These are phyloP conservation scores for Alternaria conjuncta DNA, from an alignment of 2,329 filamentous ascomycete species.

Conservation along the genomic window DNA sequence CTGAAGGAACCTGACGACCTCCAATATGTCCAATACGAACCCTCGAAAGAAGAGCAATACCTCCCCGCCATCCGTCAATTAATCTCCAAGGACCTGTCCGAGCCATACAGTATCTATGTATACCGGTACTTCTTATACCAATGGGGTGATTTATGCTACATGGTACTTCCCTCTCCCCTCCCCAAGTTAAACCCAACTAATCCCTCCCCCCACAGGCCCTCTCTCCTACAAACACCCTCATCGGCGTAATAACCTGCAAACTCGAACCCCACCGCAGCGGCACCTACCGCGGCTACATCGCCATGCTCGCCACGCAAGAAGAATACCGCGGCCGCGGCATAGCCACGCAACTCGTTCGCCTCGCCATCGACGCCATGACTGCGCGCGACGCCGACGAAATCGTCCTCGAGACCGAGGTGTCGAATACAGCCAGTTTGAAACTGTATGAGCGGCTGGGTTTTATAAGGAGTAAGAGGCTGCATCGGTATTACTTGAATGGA, in stretches of 20 bases:
- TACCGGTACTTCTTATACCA: constrained; percentile 98
- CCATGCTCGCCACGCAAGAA: constrained; percentile 93
- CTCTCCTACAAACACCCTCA: constrained; percentile 61
- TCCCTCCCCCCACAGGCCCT: constrained; percentile 38
- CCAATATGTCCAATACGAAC: constrained; percentile 66
- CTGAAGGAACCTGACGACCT: constrained; percentile 46
- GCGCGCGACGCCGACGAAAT: constrained; percentile 87
- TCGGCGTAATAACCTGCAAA: constrained; percentile 94
- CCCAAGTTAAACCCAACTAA: no score
- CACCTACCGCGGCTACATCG: constrained; percentile 91
- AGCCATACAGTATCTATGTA: constrained; percentile 99
- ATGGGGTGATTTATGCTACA: constrained; percentile 97
- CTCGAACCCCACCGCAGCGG: constrained; percentile 88
- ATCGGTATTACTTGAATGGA: constrained; percentile 95
- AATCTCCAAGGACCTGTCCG: constrained; percentile 95
- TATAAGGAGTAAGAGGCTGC: constrained; percentile 86
- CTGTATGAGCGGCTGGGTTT: constrained; percentile 94
- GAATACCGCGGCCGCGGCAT: constrained; percentile 83
- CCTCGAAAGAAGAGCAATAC: constrained; percentile 66
- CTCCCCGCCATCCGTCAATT: constrained; percentile 87
- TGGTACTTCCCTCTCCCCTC: constrained; percentile 61
- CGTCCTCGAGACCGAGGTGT: constrained; percentile 94
- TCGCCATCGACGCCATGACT: constrained; percentile 90
- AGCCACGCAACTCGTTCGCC: constrained; percentile 82
- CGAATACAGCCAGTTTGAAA: constrained; percentile 86